phyloP scores from a whole-genome alignment of 257 asterid genomes.

The Solanum boliviense region DNA sequence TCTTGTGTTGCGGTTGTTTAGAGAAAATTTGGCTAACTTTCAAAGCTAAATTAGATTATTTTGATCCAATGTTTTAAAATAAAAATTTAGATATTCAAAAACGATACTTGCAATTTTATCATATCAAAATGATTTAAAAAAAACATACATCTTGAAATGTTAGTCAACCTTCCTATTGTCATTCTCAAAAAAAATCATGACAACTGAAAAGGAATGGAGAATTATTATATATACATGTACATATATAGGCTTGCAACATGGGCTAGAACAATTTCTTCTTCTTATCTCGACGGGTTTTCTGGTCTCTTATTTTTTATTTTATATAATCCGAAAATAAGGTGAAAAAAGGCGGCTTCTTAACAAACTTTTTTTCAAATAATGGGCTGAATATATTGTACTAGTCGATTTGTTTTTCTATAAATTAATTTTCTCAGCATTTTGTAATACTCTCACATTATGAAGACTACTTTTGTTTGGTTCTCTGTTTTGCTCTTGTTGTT shows the following conservation, averaged over 20 bases:
- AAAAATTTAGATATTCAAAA: no score
- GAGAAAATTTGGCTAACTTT: no score
- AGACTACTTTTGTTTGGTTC: slow-evolving; percentile 29
- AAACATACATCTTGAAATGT: no score
- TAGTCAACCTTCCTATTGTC: no score
- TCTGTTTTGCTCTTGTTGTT: slow-evolving; percentile 29
- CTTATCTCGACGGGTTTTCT: slow-evolving; percentile 29
- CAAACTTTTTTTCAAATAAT: neutral
- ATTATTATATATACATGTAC: neutral
- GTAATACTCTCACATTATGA: slow-evolving; percentile 11
- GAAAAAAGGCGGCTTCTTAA: neutral
- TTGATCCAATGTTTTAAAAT: no score
- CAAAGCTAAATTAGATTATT: no score
- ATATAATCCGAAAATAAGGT: neutral
- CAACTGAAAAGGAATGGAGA: no score
- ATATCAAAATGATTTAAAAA: no score
- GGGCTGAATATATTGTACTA: slow-evolving; percentile 15
- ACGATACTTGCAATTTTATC: neutral
- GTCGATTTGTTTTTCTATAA: neutral
- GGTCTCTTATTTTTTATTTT: slow-evolving; percentile 5
- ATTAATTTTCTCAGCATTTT: neutral
- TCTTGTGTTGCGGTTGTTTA: no score
- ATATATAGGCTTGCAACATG: slow-evolving; percentile 14
- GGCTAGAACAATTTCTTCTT: slow-evolving; percentile 11
- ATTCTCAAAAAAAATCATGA: no score